A percentile compares a stretch with the other conserved stretches of the same genome.
These are phyloP conservation scores for Capsicum rhomboideum DNA, from an alignment of 257 asterid genomes.

Conservation along the genomic window DNA sequence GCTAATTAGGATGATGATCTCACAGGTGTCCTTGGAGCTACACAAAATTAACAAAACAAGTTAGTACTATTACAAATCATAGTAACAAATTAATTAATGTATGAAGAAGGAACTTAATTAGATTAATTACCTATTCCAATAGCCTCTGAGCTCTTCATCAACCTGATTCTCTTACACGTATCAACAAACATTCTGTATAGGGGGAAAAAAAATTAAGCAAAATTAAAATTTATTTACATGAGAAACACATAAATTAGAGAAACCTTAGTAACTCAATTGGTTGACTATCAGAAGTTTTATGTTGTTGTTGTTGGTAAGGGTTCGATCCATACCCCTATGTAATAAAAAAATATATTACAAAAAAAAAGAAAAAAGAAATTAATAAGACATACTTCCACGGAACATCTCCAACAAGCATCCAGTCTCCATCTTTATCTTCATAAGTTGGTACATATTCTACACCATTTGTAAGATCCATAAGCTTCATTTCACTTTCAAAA, in stretches of 20 bases:
- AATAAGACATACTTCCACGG: slow-evolving; percentile 55
- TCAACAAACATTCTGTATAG: slow-evolving; percentile 70
- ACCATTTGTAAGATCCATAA: slow-evolving; percentile 52
- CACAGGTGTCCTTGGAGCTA: background rate
- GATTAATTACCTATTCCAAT: slow-evolving; percentile 13
- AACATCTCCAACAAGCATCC: slow-evolving; percentile 93
- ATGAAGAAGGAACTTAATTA: background rate
- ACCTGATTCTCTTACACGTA: slow-evolving; percentile 70
- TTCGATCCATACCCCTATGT: too few relatives aligned
- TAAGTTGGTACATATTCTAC: slow-evolving; percentile 65
- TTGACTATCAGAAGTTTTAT: background rate
- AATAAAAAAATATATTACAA: too few relatives aligned
- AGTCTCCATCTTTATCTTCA: slow-evolving; percentile 83
- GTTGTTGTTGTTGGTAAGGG: too few relatives aligned
- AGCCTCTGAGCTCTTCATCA: slow-evolving; percentile 63
- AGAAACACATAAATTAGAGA: background rate
- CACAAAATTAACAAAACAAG: background rate
- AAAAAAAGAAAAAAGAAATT: background rate
- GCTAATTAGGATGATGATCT: background rate
- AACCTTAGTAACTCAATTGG: background rate
- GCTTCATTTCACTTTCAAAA: slow-evolving; percentile 41
- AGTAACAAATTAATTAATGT: background rate
- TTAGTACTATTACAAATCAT: background rate
- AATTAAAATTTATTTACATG: background rate
- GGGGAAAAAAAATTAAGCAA: background rate